Evolutionary conservation across 148 eudicot genomes (phyloP).

Genomic region (Fagopyrum homotropicum): DNA sequence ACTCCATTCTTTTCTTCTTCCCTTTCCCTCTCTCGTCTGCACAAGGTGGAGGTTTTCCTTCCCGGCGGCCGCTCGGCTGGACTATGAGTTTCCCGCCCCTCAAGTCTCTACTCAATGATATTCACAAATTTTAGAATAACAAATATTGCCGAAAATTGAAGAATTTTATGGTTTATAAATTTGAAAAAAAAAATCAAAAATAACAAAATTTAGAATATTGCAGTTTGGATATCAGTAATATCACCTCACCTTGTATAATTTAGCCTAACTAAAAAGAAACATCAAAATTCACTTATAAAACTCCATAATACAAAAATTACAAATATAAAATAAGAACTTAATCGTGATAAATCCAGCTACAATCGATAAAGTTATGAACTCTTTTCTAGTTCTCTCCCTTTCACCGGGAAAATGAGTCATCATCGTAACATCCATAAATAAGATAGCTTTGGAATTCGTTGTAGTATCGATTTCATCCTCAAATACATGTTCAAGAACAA

Average conservation of each 20-base stretch:
- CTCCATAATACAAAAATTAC: neutral
- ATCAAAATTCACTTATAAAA: neutral
- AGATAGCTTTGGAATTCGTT: no score
- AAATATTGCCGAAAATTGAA: no score
- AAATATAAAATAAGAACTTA: neutral
- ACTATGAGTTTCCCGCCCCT: conserved; percentile 11
- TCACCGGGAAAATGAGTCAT: neutral
- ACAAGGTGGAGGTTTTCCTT: neutral
- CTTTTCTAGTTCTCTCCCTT: neutral
- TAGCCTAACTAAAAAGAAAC: no score
- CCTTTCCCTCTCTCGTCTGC: neutral
- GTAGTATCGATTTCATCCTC: no score
- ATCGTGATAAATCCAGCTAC: neutral
- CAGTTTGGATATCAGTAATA: no score
- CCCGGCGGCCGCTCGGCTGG: conserved; percentile 6
- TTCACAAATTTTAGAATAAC: no score
- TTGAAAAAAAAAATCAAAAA: no score
- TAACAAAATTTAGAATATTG: no score
- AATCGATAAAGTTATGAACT: neutral
- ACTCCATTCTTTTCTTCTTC: conserved; percentile 36
- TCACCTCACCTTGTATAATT: no score
- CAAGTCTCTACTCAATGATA: neutral
- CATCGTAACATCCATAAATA: neutral
- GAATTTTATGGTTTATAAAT: no score
- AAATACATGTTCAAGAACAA: no score